phyloP scores from a whole-genome alignment of 306 rosid genomes.

The Fragaria vesca region DNA sequence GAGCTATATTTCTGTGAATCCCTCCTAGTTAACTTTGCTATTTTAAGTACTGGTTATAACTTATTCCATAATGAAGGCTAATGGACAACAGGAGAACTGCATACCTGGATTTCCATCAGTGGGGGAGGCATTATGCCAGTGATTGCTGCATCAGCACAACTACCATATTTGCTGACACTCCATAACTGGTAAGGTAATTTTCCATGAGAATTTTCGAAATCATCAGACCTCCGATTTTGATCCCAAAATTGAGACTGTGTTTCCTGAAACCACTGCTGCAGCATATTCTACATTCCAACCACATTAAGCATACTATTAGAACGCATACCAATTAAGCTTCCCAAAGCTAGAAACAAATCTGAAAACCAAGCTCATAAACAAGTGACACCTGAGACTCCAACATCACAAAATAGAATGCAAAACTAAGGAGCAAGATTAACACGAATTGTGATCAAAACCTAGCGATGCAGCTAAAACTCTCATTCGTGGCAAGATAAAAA shows the following conservation, averaged over 20 bases:
- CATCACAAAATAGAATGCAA: background rate
- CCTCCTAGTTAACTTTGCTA: background rate
- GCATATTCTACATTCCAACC: conserved; percentile 59
- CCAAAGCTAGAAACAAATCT: background rate
- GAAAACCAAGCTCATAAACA: conserved; percentile 1
- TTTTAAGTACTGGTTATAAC: background rate
- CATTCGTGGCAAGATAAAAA: background rate
- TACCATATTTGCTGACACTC: conserved; percentile 86
- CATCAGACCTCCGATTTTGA: conserved; percentile 44
- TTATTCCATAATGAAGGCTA: conserved; percentile 6
- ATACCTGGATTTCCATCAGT: conserved; percentile 89
- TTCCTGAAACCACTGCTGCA: conserved; percentile 80
- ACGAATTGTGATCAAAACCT: background rate
- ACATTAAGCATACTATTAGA: conserved; percentile 27
- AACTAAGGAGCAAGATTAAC: background rate
- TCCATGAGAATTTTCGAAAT: conserved; percentile 47
- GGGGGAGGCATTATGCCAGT: conserved; percentile 99
- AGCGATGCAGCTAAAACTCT: conserved; percentile 1
- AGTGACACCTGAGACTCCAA: background rate
- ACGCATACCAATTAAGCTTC: conserved; percentile 15
- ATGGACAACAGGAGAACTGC: background rate
- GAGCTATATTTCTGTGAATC: background rate
- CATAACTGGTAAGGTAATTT: conserved; percentile 74
- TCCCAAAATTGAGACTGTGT: conserved; percentile 58
- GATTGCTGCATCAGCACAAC: conserved; percentile 91